Evolutionary conservation across 1,284 basidiomycete genomes (phyloP).

Genomic region (Meira miltonrushii): DNA sequence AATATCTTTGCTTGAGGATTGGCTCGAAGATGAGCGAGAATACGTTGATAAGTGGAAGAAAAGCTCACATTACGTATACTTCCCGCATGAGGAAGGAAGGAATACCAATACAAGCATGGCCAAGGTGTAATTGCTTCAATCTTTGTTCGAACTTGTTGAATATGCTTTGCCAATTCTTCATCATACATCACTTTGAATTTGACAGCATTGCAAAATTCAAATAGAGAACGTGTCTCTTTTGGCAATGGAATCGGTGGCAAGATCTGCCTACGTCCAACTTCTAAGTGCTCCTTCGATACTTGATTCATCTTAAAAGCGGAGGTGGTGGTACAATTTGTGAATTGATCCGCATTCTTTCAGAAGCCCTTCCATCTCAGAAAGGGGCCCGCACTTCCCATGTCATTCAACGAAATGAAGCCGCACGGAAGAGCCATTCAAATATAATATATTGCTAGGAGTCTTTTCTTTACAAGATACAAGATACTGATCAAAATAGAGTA

Average conservation of each 20-base stretch:
- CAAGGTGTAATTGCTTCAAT: background rate
- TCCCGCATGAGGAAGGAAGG: background rate
- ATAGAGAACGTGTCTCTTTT: background rate
- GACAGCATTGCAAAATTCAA: background rate
- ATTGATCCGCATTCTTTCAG: too few relatives aligned
- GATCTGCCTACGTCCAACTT: too few relatives aligned
- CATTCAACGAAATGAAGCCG: too few relatives aligned
- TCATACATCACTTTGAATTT: background rate
- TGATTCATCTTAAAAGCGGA: too few relatives aligned
- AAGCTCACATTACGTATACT: background rate
- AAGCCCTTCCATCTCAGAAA: too few relatives aligned
- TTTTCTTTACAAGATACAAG: too few relatives aligned
- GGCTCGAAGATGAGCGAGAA: background rate
- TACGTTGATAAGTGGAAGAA: background rate
- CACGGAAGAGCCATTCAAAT: too few relatives aligned
- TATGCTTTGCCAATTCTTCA: background rate
- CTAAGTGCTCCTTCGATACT: too few relatives aligned
- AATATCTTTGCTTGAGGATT: constrained; percentile 1
- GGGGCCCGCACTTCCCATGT: too few relatives aligned
- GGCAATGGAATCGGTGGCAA: background rate
- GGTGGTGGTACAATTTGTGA: too few relatives aligned
- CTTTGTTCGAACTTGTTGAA: background rate
- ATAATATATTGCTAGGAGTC: too few relatives aligned
- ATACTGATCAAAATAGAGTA: too few relatives aligned
- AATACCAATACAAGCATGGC: constrained; percentile 1